Evolutionary conservation across 2,329 filamentous ascomycete genomes (phyloP).

Genomic region (Immersiporthe knoxdaviesiana): DNA sequence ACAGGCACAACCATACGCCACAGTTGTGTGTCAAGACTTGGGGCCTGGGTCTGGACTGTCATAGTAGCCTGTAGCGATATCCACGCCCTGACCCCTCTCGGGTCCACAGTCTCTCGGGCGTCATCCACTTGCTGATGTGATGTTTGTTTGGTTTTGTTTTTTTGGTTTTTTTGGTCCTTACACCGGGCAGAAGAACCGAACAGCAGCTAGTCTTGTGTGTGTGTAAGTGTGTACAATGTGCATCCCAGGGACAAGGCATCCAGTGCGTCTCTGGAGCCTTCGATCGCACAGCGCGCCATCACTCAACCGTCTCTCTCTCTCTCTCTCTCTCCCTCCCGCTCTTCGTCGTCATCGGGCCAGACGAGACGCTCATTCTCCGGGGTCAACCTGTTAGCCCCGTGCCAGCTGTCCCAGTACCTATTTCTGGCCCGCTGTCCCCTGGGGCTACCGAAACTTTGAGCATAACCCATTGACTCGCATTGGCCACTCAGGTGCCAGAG

Average conservation of each 20-base stretch:
- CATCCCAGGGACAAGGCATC: not conserved
- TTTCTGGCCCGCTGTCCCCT: not conserved
- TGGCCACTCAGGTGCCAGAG: conserved; percentile 8
- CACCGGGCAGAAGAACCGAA: not conserved
- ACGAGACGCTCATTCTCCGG: not conserved
- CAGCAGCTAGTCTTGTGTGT: not conserved
- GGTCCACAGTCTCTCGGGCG: not conserved
- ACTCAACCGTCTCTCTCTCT: not conserved
- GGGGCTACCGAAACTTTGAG: conserved; percentile 5
- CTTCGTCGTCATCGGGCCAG: not conserved
- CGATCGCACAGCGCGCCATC: not conserved
- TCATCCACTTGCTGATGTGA: not conserved
- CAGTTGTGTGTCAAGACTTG: not conserved
- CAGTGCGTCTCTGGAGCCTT: not conserved
- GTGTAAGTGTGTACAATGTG: conserved; percentile 1
- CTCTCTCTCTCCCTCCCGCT: no score
- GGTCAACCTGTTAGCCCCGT: not conserved
- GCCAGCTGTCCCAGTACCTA: conserved; percentile 3
- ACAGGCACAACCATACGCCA: not conserved
- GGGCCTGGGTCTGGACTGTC: no score
- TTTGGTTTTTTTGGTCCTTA: not conserved
- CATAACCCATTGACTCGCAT: conserved; percentile 6
- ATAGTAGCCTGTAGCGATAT: not conserved
- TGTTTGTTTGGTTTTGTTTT: not conserved
- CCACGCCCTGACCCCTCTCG: no score